Conservation (phyloP, 805 yeast species). For the Ogataea pini region DNA sequence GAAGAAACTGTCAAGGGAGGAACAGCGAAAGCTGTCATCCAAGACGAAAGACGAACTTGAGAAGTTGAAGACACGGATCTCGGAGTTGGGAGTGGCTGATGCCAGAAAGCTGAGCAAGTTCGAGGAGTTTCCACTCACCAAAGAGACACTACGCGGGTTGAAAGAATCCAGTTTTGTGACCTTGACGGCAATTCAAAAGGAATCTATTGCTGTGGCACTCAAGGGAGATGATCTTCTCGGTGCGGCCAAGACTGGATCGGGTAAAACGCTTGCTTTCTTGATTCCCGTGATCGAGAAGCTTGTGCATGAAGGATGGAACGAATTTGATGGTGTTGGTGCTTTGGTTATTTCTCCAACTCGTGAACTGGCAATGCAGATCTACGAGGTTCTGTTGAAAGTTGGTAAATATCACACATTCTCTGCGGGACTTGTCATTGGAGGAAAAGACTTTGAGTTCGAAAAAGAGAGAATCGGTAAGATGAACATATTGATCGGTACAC, state of each 20-base stretch:
- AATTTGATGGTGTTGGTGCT: constrained; percentile 86
- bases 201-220: constrained; percentile 72
- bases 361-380: constrained; percentile 87
- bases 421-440: constrained; percentile 92
- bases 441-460: constrained; percentile 83
- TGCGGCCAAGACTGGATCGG: constrained; percentile 89
- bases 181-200: constrained; percentile 84
- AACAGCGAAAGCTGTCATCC: constrained; percentile 28
- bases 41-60: constrained; percentile 38
- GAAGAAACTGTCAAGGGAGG: constrained; percentile 31
- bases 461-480: constrained; percentile 75
- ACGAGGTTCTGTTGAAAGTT: constrained; percentile 80
- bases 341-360: constrained; percentile 89
- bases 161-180: constrained; percentile 74
- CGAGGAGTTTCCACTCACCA: constrained; percentile 75
- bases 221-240: constrained; percentile 81
- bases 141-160: constrained; percentile 66
- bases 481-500: constrained; percentile 87
- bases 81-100: constrained; percentile 52
- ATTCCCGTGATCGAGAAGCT: constrained; percentile 77
- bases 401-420: constrained; percentile 76
- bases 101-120: constrained; percentile 49
- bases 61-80: constrained; percentile 51
- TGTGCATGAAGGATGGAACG: constrained; percentile 72
- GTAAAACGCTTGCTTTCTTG: constrained; percentile 85